Evolutionary conservation across 1,284 basidiomycete species (phyloP).

Genomic region (Cryptococcus sp.): DNA sequence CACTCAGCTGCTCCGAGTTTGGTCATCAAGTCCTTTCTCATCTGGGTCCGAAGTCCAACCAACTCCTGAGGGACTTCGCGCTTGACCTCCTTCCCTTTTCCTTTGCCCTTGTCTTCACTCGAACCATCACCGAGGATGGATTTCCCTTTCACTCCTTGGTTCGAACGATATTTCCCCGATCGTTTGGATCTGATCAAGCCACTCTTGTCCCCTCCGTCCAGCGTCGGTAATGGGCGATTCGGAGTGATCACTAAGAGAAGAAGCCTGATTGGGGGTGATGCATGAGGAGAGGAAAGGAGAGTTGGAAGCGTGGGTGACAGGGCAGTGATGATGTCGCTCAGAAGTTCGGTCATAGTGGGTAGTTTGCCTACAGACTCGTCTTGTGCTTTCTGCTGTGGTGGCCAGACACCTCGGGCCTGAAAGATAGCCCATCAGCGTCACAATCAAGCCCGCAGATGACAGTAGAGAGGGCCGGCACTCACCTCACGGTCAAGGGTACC

Average conservation of each 20-base stretch:
- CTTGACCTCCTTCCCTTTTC: conserved; percentile 39
- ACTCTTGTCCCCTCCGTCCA: conserved; percentile 41
- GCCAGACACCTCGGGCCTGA: conserved; percentile 66
- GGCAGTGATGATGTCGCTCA: conserved; percentile 23
- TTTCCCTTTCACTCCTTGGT: conserved; percentile 50
- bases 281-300: conserved; percentile 78
- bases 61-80: conserved; percentile 60
- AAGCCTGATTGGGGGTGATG: conserved; percentile 80
- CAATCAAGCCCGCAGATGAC: conserved; percentile 6
- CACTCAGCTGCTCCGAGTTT: conserved; percentile 71
- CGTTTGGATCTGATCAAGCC: conserved; percentile 50
- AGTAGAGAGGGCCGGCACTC: conserved; percentile 21
- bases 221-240: conserved; percentile 54
- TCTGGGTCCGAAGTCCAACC: conserved; percentile 56
- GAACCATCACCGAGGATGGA: conserved; percentile 46
- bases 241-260: conserved; percentile 70
- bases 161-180: conserved; percentile 48
- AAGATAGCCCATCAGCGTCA: conserved; percentile 4
- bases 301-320: conserved; percentile 60
- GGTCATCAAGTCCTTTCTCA: conserved; percentile 62
- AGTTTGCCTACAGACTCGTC: conserved; percentile 47
- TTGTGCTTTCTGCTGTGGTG: conserved; percentile 57
- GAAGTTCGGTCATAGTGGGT: conserved; percentile 63
- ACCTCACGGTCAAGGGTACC: conserved; percentile 82
- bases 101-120: conserved; percentile 26